Evolutionary conservation across 164 flowering plant genomes (phyloP).

Genomic region (Annona cherimola): DNA sequence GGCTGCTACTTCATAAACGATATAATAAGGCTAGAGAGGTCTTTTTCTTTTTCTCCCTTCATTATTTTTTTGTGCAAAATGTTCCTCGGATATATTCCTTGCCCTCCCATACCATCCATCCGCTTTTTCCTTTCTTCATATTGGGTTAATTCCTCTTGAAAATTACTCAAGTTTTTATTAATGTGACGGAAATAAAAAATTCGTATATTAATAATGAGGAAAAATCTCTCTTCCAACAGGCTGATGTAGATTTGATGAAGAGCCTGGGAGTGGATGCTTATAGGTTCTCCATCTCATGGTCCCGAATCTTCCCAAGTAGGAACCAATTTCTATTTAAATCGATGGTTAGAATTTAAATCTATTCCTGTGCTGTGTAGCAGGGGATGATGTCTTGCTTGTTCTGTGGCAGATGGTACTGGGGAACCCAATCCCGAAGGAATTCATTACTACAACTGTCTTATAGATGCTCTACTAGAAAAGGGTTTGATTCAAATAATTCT

Average conservation of each 20-base stretch:
- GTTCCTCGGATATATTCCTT: no score
- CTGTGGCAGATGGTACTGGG: conserved; percentile 70
- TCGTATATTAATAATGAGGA: background rate
- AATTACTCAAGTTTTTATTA: no score
- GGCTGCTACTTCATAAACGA: no score
- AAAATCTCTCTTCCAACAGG: conserved; percentile 31
- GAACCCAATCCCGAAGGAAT: conserved; percentile 68
- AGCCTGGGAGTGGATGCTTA: conserved; percentile 88
- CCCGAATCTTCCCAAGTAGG: conserved; percentile 88
- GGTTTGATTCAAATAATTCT: conserved; percentile 28
- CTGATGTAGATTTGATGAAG: conserved; percentile 74
- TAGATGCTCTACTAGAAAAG: conserved; percentile 69
- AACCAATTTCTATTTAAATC: background rate
- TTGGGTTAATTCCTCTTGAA: no score
- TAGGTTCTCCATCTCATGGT: conserved; percentile 88
- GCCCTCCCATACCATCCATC: no score
- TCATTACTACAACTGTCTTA: conserved; percentile 68
- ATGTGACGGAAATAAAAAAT: no score
- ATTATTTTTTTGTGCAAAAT: no score
- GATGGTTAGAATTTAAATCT: background rate
- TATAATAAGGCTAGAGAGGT: no score
- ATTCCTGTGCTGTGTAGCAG: background rate
- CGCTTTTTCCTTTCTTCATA: no score
- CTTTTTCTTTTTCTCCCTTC: no score
- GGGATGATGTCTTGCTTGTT: background rate